A percentile compares a stretch with the other conserved stretches of the same genome.
phyloP scores from a whole-genome alignment of 2,329 filamentous ascomycete genomes.

The Dendryphion nanum region DNA sequence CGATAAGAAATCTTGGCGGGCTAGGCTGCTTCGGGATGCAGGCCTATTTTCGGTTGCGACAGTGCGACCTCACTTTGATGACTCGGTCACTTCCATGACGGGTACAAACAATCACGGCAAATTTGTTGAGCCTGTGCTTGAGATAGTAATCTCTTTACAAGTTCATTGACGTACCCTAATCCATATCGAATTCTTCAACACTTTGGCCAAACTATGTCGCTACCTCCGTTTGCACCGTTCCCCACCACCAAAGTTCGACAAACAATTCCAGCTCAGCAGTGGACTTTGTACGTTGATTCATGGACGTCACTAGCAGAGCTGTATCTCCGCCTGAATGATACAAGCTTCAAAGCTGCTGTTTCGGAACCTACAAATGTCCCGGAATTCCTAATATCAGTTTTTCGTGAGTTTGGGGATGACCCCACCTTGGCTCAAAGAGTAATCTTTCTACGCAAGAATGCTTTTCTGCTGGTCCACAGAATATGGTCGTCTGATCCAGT shows the following conservation, averaged over 20 bases:
- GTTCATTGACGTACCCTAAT: background rate
- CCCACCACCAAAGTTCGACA: conserved; percentile 67
- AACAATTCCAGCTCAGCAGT: conserved; percentile 67
- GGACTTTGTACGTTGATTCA: conserved; percentile 72
- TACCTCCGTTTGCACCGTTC: conserved; percentile 76
- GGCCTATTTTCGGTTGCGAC: too few species aligned
- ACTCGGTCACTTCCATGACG: too few species aligned
- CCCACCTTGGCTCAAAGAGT: conserved; percentile 38
- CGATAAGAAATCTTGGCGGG: conserved; percentile 37
- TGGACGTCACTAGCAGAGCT: conserved; percentile 70
- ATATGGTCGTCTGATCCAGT: conserved; percentile 51
- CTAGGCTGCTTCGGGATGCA: conserved; percentile 37
- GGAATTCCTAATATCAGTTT: conserved; percentile 67
- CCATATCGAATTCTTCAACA: background rate
- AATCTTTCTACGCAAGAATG: conserved; percentile 58
- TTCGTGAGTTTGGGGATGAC: conserved; percentile 50
- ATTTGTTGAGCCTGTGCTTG: too few species aligned
- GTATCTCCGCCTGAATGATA: conserved; percentile 59
- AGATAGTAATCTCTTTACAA: background rate
- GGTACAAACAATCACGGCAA: conserved; percentile 5
- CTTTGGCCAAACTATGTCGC: conserved; percentile 35
- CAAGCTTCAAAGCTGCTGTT: conserved; percentile 54
- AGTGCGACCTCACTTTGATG: conserved; percentile 19
- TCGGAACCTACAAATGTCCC: conserved; percentile 58
- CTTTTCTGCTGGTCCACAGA: conserved; percentile 64